Conservation (phyloP, 192 early-diverging fungal genomes). For the Rhizophagus clarus region DNA sequence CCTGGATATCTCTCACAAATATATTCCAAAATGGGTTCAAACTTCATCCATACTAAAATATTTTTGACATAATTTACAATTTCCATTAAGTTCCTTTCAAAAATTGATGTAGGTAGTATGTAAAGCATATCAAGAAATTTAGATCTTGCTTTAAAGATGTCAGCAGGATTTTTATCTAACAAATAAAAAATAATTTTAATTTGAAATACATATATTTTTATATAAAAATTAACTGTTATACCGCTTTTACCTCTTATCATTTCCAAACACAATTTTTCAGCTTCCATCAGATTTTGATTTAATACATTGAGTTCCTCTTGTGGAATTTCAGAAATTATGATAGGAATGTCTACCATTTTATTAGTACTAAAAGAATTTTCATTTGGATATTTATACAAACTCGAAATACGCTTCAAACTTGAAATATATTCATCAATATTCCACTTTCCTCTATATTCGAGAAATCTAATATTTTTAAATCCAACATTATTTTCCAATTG, state of each 20-base stretch:
- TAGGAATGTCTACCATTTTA: not conserved
- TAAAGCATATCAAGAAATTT: constrained; percentile 30
- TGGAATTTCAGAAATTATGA: not conserved
- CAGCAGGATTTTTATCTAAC: not conserved
- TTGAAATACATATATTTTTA: not conserved
- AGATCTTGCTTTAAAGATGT: not conserved
- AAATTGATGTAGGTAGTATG: constrained; percentile 4
- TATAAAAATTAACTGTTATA: not conserved
- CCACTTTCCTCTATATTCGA: not conserved
- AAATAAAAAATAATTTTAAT: not conserved
- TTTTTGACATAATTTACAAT: constrained; percentile 26
- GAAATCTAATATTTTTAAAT: constrained; percentile 15
- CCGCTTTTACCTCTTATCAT: not conserved
- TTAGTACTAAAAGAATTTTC: not conserved
- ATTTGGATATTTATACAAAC: not conserved
- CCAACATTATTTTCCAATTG: constrained; percentile 31
- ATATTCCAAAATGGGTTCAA: constrained; percentile 45
- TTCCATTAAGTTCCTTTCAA: constrained; percentile 39
- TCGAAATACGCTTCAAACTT: not conserved
- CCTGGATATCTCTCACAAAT: constrained; percentile 43
- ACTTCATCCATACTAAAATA: constrained; percentile 4
- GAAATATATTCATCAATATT: not conserved
- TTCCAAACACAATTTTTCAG: not conserved
- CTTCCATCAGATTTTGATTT: not conserved
- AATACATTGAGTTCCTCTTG: not conserved